phyloP scores from a whole-genome alignment of 1,284 basidiomycete genomes.

The Neolentinus lepideus region DNA sequence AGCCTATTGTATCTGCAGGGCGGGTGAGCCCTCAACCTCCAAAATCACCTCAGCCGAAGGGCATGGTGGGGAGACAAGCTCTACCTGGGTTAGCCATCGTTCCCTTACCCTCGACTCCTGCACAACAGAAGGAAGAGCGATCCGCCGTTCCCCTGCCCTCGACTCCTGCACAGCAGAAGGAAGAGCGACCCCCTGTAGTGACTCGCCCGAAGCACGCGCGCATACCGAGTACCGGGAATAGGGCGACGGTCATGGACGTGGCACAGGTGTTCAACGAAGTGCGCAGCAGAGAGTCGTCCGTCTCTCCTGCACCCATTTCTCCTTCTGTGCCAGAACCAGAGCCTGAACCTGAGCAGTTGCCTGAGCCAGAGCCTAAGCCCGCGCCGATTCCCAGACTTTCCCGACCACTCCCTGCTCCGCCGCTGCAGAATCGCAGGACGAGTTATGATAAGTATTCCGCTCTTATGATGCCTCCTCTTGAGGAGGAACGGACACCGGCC shows the following conservation, averaged over 20 bases:
- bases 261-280: conserved; percentile 51
- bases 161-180: conserved; percentile 9
- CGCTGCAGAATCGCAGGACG: conserved; percentile 52
- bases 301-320: background rate
- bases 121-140: conserved; percentile 12
- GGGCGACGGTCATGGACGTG: conserved; percentile 72
- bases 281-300: conserved; percentile 4
- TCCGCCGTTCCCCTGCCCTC: conserved; percentile 11
- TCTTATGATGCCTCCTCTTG: conserved; percentile 52
- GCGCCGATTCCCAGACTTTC: background rate
- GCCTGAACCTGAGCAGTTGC: conserved; percentile 6
- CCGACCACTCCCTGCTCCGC: conserved; percentile 5
- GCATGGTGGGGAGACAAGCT: conserved; percentile 26
- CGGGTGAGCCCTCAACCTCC: background rate
- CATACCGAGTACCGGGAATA: conserved; percentile 60
- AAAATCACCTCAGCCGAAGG: conserved; percentile 4
- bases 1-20: conserved; percentile 10
- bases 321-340: conserved; percentile 7
- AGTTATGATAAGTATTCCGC: conserved; percentile 61
- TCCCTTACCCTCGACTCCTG: conserved; percentile 5
- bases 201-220: conserved; percentile 35
- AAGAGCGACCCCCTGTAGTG: conserved; percentile 12
- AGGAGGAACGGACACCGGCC: conserved; percentile 60
- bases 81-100: conserved; percentile 29
- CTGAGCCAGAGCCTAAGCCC: conserved; percentile 4